Base-by-base conservation (phyloP, 2,329 filamentous ascomycete species). In the Fusarium proliferatum region DNA sequence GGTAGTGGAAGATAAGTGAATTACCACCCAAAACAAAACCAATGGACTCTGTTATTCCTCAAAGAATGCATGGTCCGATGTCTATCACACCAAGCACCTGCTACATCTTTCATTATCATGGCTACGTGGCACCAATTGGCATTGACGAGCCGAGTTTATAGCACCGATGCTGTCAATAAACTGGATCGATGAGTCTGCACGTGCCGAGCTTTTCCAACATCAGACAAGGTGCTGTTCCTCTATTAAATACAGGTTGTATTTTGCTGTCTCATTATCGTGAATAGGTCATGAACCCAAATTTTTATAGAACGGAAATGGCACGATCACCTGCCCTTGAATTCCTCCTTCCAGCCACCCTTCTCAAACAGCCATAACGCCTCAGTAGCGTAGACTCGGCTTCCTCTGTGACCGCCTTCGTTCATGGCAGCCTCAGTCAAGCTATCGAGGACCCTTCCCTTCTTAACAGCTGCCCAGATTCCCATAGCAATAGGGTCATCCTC, bases 301-400 rank as follows among this genome's bases (percentile, higher is more conserved):
- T 6, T 15, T 26, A 36, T 23, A 33, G 28, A n/a, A 46, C 7
- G 23, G 9, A 19, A 52, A 19, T 12, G 34, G 16, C 23, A 9
- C 33, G 33, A 43, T 83, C 80, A 82, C 85, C 86, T 83, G 83
- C 89, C 89, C 83, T 86, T 87, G 84, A 84, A 87, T 82, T 81
- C 89, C 85, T 84, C 91, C 83, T 79, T 93, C 93, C 86, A 93
- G 79, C 86, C 93, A 74, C 94, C 94, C 81, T 89, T 90, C 79
- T 90, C 88, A 74, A 88, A 95, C 69, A 97, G 82, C 95, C 96
- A 98, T 21, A 98, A 84, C 2, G 95, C 95, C 81, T 98, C 96
- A 7, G 93, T 91, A 16, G 96, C 95, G 86, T 95, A 97, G 1
- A 93, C 92, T 77, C 91, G 90, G 56, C 94, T 94, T 64, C 94